phyloP scores from a whole-genome alignment of 2,329 filamentous ascomycete species.

The Exophiala viscosa region DNA sequence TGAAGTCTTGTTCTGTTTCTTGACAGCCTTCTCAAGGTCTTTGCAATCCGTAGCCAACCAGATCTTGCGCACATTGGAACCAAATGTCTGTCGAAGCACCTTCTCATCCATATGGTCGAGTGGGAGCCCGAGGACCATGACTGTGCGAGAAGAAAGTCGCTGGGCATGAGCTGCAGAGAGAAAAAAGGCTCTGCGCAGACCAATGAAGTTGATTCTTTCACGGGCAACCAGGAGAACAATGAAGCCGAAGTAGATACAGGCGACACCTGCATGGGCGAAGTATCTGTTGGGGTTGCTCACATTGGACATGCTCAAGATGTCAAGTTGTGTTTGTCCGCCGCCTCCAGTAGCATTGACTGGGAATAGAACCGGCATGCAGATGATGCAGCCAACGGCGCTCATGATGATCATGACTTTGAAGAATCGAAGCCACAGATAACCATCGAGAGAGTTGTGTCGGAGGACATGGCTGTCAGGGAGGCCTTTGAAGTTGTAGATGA shows the following conservation, averaged over 20 bases:
- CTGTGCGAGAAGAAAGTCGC: slow-evolving; percentile 81
- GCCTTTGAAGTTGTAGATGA: slow-evolving; percentile 42
- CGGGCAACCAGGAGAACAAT: slow-evolving; percentile 81
- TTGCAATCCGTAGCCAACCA: slow-evolving; percentile 79
- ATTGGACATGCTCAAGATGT: slow-evolving; percentile 77
- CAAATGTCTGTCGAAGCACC: slow-evolving; percentile 73
- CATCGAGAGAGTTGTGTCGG: slow-evolving; percentile 85
- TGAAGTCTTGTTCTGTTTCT: slow-evolving; percentile 73
- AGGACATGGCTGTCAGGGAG: slow-evolving; percentile 74
- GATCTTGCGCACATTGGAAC: slow-evolving; percentile 67
- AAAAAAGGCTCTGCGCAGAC: slow-evolving; percentile 84
- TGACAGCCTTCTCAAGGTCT: slow-evolving; percentile 72
- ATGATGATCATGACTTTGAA: slow-evolving; percentile 73
- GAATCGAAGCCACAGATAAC: slow-evolving; percentile 87
- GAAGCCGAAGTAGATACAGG: slow-evolving; percentile 78
- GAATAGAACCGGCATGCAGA: slow-evolving; percentile 85
- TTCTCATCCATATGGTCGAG: slow-evolving; percentile 70
- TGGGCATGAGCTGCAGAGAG: slow-evolving; percentile 78
- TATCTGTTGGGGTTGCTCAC: slow-evolving; percentile 61
- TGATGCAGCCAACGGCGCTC: slow-evolving; percentile 73
- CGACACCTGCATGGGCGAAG: slow-evolving; percentile 74
- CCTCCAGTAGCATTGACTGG: slow-evolving; percentile 84
- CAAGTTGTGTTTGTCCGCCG: slow-evolving; percentile 62
- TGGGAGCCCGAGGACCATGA: slow-evolving; percentile 84
- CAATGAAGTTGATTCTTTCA: slow-evolving; percentile 87